phyloP scores from a whole-genome alignment of 2,329 filamentous ascomycete genomes.

The Zasmidium citrigriseum region DNA sequence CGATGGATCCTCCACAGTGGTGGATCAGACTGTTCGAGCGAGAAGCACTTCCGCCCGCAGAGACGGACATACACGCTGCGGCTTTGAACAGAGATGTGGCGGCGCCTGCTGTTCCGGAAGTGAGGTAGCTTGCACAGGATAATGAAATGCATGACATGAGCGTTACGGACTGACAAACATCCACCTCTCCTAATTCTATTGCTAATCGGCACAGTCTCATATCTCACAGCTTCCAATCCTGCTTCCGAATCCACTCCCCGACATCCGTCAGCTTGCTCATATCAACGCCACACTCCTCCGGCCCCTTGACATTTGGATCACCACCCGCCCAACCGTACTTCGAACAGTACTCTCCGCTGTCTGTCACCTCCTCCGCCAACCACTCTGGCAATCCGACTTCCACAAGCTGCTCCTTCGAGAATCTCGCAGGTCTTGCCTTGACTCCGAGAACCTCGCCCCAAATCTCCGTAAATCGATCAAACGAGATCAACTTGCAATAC shows the following conservation, averaged over 20 bases:
- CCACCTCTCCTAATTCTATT: not conserved
- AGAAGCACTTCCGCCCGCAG: constrained; percentile 27
- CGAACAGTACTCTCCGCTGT: constrained; percentile 17
- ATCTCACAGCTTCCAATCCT: constrained; percentile 20
- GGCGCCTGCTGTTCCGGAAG: constrained; percentile 30
- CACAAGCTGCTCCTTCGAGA: not conserved
- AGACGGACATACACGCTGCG: constrained; percentile 32
- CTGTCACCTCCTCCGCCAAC: constrained; percentile 20
- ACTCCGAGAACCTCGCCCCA: constrained; percentile 30
- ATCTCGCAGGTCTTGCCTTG: constrained; percentile 22
- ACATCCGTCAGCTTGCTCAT: constrained; percentile 18
- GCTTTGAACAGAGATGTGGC: constrained; percentile 32
- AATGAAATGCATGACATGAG: not conserved
- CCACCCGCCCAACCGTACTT: constrained; percentile 28
- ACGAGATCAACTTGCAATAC: constrained; percentile 24
- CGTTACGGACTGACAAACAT: not conserved
- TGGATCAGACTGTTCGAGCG: constrained; percentile 82
- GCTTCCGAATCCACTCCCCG: constrained; percentile 20
- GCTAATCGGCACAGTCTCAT: too few species aligned
- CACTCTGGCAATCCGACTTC: constrained; percentile 15
- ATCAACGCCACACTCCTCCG: constrained; percentile 21
- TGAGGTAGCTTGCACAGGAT: constrained; percentile 11
- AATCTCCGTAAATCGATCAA: constrained; percentile 27
- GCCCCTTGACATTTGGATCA: constrained; percentile 20
- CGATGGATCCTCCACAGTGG: constrained; percentile 85